A percentile compares a stretch with the other conserved stretches of the same genome.
These are phyloP conservation scores for Perkinsus olseni DNA, from an alignment of 169 alveolate genomes.

Conservation along the genomic window DNA sequence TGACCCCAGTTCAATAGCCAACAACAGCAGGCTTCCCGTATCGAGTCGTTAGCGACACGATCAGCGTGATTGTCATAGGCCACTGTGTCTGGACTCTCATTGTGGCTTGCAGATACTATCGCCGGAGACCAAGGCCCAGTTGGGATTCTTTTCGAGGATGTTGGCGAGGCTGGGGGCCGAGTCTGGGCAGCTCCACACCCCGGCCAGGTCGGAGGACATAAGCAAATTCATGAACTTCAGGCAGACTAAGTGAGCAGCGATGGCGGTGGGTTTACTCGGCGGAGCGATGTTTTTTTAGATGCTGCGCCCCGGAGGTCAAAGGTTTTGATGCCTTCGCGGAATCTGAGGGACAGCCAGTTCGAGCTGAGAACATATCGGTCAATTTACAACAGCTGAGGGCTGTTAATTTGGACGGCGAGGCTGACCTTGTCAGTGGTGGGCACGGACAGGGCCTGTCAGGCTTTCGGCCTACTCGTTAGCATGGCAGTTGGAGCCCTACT, in stretches of 20 bases:
- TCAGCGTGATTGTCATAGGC: no score
- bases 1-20: no score
- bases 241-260: background rate
- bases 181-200: background rate
- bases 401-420: background rate
- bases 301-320: background rate
- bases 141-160: background rate
- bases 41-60: no score
- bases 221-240: background rate
- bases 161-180: background rate
- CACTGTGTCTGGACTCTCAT: no score
- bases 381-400: background rate
- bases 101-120: background rate
- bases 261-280: background rate
- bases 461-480: no score
- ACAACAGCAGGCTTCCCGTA: no score
- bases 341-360: background rate
- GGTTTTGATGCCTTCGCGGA: background rate
- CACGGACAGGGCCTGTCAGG: no score
- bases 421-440: background rate
- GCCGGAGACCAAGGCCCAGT: background rate
- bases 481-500: background rate
- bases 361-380: background rate
- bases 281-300: background rate
- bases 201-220: background rate